Base-by-base conservation (phyloP, 1,284 basidiomycete species). In the Rhodotorula sp. region DNA sequence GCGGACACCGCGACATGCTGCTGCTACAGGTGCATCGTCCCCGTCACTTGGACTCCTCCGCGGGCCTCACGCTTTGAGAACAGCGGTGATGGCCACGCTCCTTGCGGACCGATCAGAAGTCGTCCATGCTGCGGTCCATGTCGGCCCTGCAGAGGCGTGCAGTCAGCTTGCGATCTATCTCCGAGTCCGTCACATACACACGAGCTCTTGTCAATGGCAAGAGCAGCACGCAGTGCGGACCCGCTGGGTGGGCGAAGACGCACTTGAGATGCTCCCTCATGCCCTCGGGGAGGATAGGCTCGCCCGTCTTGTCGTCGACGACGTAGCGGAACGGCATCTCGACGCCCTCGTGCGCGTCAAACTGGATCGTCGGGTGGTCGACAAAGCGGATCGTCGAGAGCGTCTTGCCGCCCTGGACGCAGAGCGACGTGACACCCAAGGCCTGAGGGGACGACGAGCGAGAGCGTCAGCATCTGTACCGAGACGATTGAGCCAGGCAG, bases 351-450 rank as follows among this genome's bases (percentile, higher is more conserved):
- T 86, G 84, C 48, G 84, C 80, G 79, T 90, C 91, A 84, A 97
- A 97, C 21, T 78, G 83, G 78, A 97, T 95, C 0, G 91, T 95
- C 0, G 94, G 94, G 80, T 88, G 87, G 77, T 93, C 89, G 50
- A 89, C 82, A 78, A 89, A 95, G 1, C 87, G 86, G 65, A 96
- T 92, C 54, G 89, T 80, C 57, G 88, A 83, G 19, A 96, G 83
- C 2, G 86, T 85, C 49, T 88, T 83, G 79, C 88, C 86, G 80
- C 97, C 92, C 72, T 25, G 27, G 0, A 95, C 90, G 21, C 97
- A 90, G 4, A 87, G 82, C 80, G 96, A 97, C 0, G 93, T 94
- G 10, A 98, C 95, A 13, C 91, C 93, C 0, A 98, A 85, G 0
- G 96, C 96, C 66, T 67, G 61, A 19, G 44, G 0, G 42, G 9